Base-by-base conservation (phyloP, 148 eudicot genomes). In the Polygonum aviculare region DNA sequence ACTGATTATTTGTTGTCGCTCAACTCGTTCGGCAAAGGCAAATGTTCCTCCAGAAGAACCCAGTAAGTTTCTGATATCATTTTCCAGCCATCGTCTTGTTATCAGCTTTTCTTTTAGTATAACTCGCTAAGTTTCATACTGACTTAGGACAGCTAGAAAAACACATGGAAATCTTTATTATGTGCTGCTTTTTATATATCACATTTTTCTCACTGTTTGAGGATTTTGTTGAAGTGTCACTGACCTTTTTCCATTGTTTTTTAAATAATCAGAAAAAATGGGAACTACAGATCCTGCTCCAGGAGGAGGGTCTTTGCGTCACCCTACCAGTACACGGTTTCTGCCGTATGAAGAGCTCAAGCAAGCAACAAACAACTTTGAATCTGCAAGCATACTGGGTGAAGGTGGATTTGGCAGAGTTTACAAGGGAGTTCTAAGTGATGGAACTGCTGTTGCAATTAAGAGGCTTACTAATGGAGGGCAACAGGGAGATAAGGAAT, bases 401-500 rank as follows among this genome's bases (percentile, higher is more conserved):
- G 98, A 94, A 89, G 98, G 98, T 82, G 97, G 98, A 45, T 94
- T 92, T 86, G 98, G 98, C 65, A 87, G 79, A 81, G 98, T 94
- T 76, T 94, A 85, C 80, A 92, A 89, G 87, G 98, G 98, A 45
- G 86, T 90, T 33, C 77, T 94, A 79, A 90, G 85, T 72, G 98
- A 94, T 79, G 98, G 98, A 54, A 94, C 92, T 9, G 83, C 89
- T 75, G 98, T 94, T 22, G 98, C 98, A 65, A 92, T 94, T 82
- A 94, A 94, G 88, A 92, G 87, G 83, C 98, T 94, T 78, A 87
- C 87, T 19, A 89, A 77, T 79, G 93, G 96, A 74, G 98, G 97
- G 67, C 95, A 90, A 80, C 97, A 94, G 82, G 97, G 98, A 19
- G 92, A 88, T 79, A 92, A 90, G 80, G 98, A 94, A 79, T 92